Evolutionary conservation across 2,329 filamentous ascomycete genomes (phyloP), one percentile per base, ranked within the genome.

Genomic region (Mycosphaerella sp.): DNA sequence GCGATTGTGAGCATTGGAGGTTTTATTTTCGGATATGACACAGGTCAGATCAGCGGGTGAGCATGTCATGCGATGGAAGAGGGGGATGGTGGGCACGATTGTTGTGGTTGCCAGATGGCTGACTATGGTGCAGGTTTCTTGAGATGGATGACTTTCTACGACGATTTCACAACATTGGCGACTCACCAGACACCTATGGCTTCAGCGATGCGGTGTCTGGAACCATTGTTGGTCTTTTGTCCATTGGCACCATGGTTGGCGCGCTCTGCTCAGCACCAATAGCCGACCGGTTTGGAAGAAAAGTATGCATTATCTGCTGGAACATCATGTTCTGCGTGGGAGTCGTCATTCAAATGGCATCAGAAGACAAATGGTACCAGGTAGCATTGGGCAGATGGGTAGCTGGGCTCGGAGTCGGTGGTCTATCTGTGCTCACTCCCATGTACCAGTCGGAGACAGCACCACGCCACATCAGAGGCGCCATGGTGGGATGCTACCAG

Each of bases 381-480:
- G 77, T 86, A 52, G 81, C 81, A 25, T 66, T 83, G 14, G 84
- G 83, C 42, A 75, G 84, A 40, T 75, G 82, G 58, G 75, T 85
- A n/a, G 83, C 81, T 18, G 83, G 84, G 58, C 64, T 85, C 2
- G 82, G 82, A 16, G 80, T 87, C 41, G 84, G 84, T 25, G 75
- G 78, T 16, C 71, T 86, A 0, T 83, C 79, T 5, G 82, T 84
- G 37, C 71, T 80, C 21, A 80, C 83, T 1, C 81, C 81, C 42
- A 82, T 87, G 79, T 86, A 86, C 60, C 81, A 85, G 64, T 79
- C 76, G 13, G 84, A 87, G 67, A 81, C 77, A 50, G 79, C 79
- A 2, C 84, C 84, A 0, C 75, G 80, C 54, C 77, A 80, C 52
- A 78, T 86, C 44, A 79, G 84, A 59, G 81, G 81, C 61, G 73